Base-by-base conservation (phyloP, 306 rosid genomes). In the Vigna reflexopilosa region DNA sequence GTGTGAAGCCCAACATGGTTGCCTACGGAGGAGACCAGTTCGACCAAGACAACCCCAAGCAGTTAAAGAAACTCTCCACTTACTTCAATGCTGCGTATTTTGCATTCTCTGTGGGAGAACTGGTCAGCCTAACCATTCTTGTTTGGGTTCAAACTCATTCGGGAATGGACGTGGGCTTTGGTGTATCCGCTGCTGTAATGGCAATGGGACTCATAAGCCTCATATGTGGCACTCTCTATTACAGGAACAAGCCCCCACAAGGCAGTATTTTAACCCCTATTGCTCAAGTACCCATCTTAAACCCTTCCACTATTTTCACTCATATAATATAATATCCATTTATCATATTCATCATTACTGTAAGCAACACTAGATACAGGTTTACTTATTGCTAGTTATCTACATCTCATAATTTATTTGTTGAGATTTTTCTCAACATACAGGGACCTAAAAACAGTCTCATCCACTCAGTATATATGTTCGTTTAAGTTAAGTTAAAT, bases 131-230 rank as follows among this genome's bases (percentile, higher is more conserved):
- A 4, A 96, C 98, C 3, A 28, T 93, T 78, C 90, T 96, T 55
- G 91, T 96, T 42, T 96, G 97, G 97, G 86, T 96, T 76, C 99
- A 96, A 87, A 96, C 99, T 75, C 99, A 93, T 49, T 96, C 99
- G 2, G 99, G 99, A 1, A 96, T 96, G 99, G 99, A 96, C 47
- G 90, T 88, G 0, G 99, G 99, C 9, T 96, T 96, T 69, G 99
- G 97, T 0, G 90, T 96, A 59, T 96, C 99, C 0, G 98, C 99
- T 0, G 99, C 94, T 17, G 94, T 67, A 36, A 96, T 96, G 99
- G 94, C 99, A 0, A 20, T 96, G 81, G 99, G 92, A 2, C 67
- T 96, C 72, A 86, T 96, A 81, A 79, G 86, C 83, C 76, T 96
- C 76, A 85, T 96, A 19, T 82, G 80, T 16, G 99, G 97, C 1